These are phyloP conservation scores for Picochlorum sp. DNA, from an alignment of 139 green algal genomes.

Conservation along the genomic window DNA sequence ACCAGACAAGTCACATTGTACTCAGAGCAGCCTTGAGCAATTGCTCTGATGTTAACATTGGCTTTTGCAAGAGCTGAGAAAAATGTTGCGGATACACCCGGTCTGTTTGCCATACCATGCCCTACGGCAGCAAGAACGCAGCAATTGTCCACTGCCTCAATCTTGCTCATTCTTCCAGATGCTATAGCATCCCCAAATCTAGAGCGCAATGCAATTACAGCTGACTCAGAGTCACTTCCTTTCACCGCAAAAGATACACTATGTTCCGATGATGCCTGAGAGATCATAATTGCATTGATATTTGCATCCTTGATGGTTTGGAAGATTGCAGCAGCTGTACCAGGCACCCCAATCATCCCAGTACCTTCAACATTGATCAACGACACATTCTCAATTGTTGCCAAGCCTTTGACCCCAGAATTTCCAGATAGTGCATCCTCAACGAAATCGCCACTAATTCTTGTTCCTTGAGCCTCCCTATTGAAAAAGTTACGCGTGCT, in stretches of 20 bases:
- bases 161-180: constrained; percentile 52
- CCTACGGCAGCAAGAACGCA: constrained; percentile 90
- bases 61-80: constrained; percentile 88
- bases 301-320: constrained; percentile 64
- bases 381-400: constrained; percentile 88
- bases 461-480: constrained; percentile 30
- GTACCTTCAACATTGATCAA: constrained; percentile 95
- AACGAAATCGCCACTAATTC: constrained; percentile 25
- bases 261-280: constrained; percentile 82
- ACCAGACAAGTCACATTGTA: constrained; percentile 99
- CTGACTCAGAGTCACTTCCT: constrained; percentile 24
- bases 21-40: constrained; percentile 80
- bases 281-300: constrained; percentile 99
- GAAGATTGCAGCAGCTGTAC: constrained; percentile 85
- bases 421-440: constrained; percentile 1
- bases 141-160: constrained; percentile 69
- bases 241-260: constrained; percentile 95
- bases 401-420: constrained; percentile 84
- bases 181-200: constrained; percentile 63
- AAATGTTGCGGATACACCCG: constrained; percentile 80
- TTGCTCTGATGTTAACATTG: constrained; percentile 77
- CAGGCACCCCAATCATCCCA: constrained; percentile 93
- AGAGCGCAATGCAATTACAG: constrained; percentile 26
- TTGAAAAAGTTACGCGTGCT: constrained; percentile 97
- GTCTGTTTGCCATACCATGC: constrained; percentile 77